phyloP scores from a whole-genome alignment of 129 eudicot species.

The Heracleum sosnowskyi region DNA sequence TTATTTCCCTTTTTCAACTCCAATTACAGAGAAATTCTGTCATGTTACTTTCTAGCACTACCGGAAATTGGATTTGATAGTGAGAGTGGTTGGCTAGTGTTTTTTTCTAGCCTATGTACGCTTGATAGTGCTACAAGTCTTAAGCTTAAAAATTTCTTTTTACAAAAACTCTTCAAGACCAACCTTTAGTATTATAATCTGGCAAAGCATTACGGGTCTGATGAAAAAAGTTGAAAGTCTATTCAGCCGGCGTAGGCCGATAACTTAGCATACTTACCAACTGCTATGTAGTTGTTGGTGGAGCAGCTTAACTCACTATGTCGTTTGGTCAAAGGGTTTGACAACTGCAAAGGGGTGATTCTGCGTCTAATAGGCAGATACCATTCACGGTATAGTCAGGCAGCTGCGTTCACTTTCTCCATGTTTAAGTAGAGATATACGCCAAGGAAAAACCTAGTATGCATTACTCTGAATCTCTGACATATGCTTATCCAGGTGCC shows the following conservation, averaged over 20 bases:
- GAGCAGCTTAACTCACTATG: not conserved
- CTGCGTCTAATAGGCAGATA: not conserved
- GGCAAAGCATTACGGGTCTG: not conserved
- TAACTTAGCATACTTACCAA: not conserved
- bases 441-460: not conserved
- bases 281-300: not conserved
- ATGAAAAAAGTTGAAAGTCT: not conserved
- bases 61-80: not conserved
- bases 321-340: not conserved
- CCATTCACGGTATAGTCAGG: not conserved
- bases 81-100: not conserved
- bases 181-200: not conserved
- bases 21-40: not conserved
- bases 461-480: not conserved
- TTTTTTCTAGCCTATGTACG: not conserved
- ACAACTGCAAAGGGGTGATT: not conserved
- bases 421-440: not conserved
- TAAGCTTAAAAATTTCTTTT: not conserved
- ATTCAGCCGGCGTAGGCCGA: not conserved
- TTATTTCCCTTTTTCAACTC: not conserved
- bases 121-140: not conserved
- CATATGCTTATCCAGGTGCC: constrained; percentile 9
- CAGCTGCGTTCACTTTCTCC: not conserved
- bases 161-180: not conserved
- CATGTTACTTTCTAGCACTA: not conserved